phyloP scores from a whole-genome alignment of 176 grass and related monocot genomes.

The Echinochloa phyllopogon region DNA sequence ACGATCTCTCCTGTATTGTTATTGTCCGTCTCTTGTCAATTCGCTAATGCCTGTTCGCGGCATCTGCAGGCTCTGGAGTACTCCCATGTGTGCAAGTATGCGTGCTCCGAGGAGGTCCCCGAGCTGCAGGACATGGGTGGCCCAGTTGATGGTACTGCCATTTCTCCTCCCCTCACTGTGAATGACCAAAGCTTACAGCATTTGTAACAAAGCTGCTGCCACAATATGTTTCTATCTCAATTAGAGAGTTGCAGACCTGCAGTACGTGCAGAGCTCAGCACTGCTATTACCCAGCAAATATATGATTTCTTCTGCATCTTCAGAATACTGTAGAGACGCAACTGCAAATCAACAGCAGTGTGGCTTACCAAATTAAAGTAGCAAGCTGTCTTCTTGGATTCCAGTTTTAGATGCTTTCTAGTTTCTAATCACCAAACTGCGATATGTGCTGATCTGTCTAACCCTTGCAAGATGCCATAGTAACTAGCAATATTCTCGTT shows the following conservation, averaged over 20 bases:
- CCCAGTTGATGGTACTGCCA: conserved; percentile 74
- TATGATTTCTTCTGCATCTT: neutral
- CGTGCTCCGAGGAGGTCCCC: conserved; percentile 96
- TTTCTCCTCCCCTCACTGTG: neutral
- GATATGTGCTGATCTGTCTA: neutral
- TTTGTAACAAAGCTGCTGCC: neutral
- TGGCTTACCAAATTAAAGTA: neutral
- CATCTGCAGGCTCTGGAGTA: conserved; percentile 69
- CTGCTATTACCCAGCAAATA: neutral
- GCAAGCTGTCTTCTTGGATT: neutral
- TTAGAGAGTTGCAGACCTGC: neutral
- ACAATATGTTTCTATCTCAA: neutral
- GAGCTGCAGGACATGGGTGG: conserved; percentile 98
- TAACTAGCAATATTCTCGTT: neutral
- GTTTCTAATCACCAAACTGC: neutral
- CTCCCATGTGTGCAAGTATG: conserved; percentile 98
- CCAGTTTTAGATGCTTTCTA: neutral
- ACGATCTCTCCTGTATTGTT: neutral
- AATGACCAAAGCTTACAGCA: neutral
- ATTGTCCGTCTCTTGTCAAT: neutral
- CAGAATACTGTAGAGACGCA: neutral
- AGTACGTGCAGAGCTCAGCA: neutral
- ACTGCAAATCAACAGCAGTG: neutral
- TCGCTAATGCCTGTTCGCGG: neutral
- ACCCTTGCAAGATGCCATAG: neutral